Conservation (phyloP, 805 yeast genomes). For the Wickerhamomyces bisporus region DNA sequence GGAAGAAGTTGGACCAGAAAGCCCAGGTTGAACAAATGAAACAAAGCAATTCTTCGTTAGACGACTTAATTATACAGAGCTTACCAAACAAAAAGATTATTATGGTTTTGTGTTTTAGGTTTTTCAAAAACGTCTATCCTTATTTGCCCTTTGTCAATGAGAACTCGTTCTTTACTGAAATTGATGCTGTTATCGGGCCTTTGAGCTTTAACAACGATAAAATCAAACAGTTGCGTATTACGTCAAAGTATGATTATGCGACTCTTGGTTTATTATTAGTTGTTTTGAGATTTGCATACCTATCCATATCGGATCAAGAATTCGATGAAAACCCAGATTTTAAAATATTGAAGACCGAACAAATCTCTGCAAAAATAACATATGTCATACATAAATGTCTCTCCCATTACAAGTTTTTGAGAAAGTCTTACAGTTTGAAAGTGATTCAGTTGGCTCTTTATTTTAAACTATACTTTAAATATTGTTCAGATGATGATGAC, state of each 20-base stretch:
- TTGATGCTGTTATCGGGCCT: constrained; percentile 11
- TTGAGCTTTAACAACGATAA: constrained; percentile 1
- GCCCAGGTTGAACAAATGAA: constrained; percentile 1
- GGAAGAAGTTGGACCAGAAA: constrained; percentile 8
- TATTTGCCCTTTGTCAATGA: constrained; percentile 22
- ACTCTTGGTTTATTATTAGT: constrained; percentile 18
- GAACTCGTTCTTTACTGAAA: constrained; percentile 14
- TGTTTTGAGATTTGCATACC: constrained; percentile 17
- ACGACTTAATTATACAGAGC: constrained; percentile 8
- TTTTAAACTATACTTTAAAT: constrained; percentile 42
- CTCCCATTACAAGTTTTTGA: constrained; percentile 42
- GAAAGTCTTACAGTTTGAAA: constrained; percentile 39
- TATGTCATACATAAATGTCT: constrained; percentile 33
- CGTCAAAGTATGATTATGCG: constrained; percentile 19
- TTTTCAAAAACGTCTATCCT: constrained; percentile 22
- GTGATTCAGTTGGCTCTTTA: constrained; percentile 50
- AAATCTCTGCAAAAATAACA: constrained; percentile 8
- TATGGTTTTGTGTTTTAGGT: constrained; percentile 16
- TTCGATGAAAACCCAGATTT: constrained; percentile 3
- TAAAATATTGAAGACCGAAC: constrained; percentile 3
- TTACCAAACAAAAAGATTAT: constrained; percentile 16
- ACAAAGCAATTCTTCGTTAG: constrained; percentile 1
- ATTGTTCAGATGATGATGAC: constrained; percentile 55
- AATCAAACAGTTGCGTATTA: constrained; percentile 5
- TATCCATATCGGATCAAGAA: constrained; percentile 16